Evolutionary conservation across 2,329 filamentous ascomycete genomes (phyloP), one percentile per base, ranked within the genome.

Genomic region (Zymoseptoria tritici): DNA sequence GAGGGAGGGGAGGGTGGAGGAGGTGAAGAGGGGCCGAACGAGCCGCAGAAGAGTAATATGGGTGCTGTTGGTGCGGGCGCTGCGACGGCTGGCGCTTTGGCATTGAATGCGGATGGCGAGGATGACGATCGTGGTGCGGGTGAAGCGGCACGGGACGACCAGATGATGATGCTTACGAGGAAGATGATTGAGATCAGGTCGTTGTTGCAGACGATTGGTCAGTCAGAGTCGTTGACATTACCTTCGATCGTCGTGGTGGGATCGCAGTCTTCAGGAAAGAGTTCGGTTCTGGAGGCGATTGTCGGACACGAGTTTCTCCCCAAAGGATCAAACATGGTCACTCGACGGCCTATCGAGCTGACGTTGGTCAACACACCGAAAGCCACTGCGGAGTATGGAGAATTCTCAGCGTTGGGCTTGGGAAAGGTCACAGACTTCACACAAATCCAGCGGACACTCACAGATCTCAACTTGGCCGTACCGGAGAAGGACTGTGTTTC

Each of bases 121-220:
- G 85, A 93, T 42, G 84, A 87, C 64, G 75, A 80, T 4, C 80
- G 85, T 58, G 78, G 80, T 8, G 80, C 78, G 20, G 84, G 87
- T 58, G 85, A 89, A 70, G 81, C 83, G 54, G 90, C 91, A 19
- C 85, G 86, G 69, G 94, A 99, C 70, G 94, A 99, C 73, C 94
- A 99, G 75, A 99, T 99, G 93, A 99, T 99, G 94, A 82, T 97
- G 67, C 80, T 99, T 70, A 99, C 95, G 1, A 93, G 94, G 78
- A 97, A 97, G 78, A 99, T 99, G 94, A 99, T 99, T 70, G 94
- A 99, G 78, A 97, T 99, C 59, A 83, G 95, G 66, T 92, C 87
- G 66, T 90, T 99, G 59, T 81, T 99, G 22, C 89, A 95, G 71
- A 90, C 87, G 24, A 89, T 99, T 53, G 95, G 92, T 36, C 93